Evolutionary conservation across 305 asterid species (phyloP).

Genomic region (Fraxinus xanthoxyloides): DNA sequence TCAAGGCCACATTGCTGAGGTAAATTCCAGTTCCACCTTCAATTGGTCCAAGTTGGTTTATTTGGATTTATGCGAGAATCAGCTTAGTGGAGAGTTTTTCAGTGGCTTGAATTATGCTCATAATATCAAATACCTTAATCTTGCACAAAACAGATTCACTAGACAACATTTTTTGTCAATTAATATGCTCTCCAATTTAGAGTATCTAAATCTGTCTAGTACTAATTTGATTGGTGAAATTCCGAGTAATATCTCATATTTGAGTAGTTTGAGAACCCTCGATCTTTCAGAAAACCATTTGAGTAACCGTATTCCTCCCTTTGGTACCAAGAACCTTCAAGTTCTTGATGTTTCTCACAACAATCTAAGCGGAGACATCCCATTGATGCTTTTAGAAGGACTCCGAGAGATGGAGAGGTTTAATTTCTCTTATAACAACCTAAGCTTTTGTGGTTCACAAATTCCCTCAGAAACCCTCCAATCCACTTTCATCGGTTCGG

Average conservation of each 20-base stretch:
- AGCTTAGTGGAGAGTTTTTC: conserved; percentile 65
- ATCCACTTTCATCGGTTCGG: conserved; percentile 59
- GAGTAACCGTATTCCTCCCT: conserved; percentile 49
- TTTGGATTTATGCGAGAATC: conserved; percentile 78
- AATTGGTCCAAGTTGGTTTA: conserved; percentile 58
- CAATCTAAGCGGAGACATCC: conserved; percentile 84
- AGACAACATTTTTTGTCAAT: conserved; percentile 41
- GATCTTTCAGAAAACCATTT: conserved; percentile 74
- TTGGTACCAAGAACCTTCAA: conserved; percentile 40
- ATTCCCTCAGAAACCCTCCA: conserved; percentile 42
- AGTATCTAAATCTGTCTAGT: conserved; percentile 70
- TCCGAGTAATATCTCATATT: conserved; percentile 44
- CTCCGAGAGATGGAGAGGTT: conserved; percentile 62
- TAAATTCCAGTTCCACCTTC: conserved; percentile 54
- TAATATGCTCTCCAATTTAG: conserved; percentile 49
- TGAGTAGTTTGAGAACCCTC: conserved; percentile 50
- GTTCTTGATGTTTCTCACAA: conserved; percentile 72
- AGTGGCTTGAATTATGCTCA: conserved; percentile 43
- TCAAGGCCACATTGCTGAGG: conserved; percentile 82
- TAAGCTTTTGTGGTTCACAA: conserved; percentile 61
- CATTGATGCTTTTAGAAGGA: conserved; percentile 41
- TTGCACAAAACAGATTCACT: conserved; percentile 76
- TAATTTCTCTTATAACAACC: conserved; percentile 80
- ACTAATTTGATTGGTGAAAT: conserved; percentile 69
- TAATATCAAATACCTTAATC: conserved; percentile 66